Percentiles rank a stretch among this genome's conserved stretches.
Evolutionary conservation across 139 green algal genomes (phyloP).

Genomic region (Eudorina sp.): DNA sequence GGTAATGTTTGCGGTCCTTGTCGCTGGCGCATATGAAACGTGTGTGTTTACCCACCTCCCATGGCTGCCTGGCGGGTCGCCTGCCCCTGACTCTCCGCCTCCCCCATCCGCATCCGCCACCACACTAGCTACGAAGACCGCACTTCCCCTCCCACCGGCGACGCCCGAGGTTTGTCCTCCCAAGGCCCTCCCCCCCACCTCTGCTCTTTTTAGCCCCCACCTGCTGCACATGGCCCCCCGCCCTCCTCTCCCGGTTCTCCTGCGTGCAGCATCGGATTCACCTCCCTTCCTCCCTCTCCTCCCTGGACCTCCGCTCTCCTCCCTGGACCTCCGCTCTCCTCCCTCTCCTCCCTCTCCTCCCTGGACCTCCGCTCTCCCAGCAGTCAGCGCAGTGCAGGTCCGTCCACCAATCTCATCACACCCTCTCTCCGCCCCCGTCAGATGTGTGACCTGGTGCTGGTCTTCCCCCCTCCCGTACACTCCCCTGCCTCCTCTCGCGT

Average conservation of each 20-base stretch:
- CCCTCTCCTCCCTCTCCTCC: neutral
- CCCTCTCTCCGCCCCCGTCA: neutral
- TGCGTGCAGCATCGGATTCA: no score
- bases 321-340: neutral
- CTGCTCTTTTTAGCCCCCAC: no score
- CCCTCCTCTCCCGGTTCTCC: no score
- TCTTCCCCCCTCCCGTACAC: neutral
- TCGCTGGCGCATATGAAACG: neutral
- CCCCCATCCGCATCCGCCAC: neutral
- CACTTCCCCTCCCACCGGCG: no score
- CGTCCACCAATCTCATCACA: neutral
- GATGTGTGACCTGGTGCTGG: no score
- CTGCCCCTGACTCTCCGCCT: neutral
- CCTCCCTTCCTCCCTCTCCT: neutral
- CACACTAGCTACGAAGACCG: no score
- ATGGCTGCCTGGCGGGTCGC: neutral
- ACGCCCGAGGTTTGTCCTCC: no score
- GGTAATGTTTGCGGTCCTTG: neutral
- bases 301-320: no score
- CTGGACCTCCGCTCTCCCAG: neutral
- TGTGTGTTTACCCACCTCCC: neutral
- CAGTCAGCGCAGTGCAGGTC: no score
- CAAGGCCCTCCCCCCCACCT: no score
- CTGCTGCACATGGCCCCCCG: no score
- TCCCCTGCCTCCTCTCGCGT: neutral